phyloP scores from a whole-genome alignment of 2,329 filamentous ascomycete species.

The Kalmusia sp. region DNA sequence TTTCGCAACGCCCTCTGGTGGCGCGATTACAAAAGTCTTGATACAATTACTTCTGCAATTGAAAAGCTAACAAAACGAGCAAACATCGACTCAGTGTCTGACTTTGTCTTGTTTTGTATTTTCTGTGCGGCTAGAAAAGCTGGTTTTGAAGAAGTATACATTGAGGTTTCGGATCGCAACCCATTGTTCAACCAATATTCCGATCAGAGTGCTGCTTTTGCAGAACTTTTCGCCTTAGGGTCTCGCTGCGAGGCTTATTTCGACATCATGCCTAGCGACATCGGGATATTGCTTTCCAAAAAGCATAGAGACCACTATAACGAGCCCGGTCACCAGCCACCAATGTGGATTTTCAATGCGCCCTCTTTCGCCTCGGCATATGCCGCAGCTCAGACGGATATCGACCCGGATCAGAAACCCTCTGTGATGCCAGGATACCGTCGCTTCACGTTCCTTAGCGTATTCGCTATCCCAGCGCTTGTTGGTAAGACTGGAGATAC shows the following conservation, averaged over 20 bases:
- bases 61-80: conserved; percentile 28
- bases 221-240: conserved; percentile 68
- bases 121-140: conserved; percentile 64
- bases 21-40: conserved; percentile 36
- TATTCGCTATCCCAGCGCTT: conserved; percentile 69
- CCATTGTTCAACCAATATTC: conserved; percentile 67
- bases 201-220: conserved; percentile 69
- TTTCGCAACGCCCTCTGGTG: conserved; percentile 39
- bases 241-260: conserved; percentile 70
- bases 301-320: conserved; percentile 53
- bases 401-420: conserved; percentile 55
- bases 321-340: conserved; percentile 53
- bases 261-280: conserved; percentile 55
- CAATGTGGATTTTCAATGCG: conserved; percentile 58
- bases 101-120: conserved; percentile 64
- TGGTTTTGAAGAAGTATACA: conserved; percentile 68
- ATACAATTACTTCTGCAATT: conserved; percentile 38
- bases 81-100: conserved; percentile 47
- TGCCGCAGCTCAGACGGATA: conserved; percentile 60
- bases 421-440: conserved; percentile 56
- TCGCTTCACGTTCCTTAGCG: conserved; percentile 64
- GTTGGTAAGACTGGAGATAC: conserved; percentile 43
- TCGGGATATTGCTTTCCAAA: conserved; percentile 43
- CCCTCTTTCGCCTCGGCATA: conserved; percentile 60
- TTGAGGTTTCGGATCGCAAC: conserved; percentile 68